These are phyloP conservation scores for Backusella australiensis DNA, from an alignment of 192 early-diverging fungal genomes.

Conservation along the genomic window DNA sequence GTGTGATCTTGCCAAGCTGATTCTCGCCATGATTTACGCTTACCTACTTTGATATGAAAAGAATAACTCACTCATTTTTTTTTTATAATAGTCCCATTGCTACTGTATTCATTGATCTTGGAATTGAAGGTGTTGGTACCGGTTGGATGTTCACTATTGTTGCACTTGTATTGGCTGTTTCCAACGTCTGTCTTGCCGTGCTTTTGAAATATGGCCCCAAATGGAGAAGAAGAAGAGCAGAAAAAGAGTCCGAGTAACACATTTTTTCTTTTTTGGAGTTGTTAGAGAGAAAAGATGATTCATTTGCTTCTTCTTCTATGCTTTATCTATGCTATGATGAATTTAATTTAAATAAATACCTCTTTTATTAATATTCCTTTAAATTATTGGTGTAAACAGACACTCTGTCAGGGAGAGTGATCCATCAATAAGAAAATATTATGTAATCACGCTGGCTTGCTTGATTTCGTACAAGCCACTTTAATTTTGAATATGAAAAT, in stretches of 20 bases:
- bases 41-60: background rate
- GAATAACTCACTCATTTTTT: background rate
- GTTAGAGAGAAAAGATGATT: too few relatives aligned
- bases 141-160: slow-evolving; percentile 11
- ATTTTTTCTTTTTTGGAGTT: too few relatives aligned
- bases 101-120: slow-evolving; percentile 20
- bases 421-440: background rate
- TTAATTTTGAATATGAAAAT: background rate
- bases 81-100: slow-evolving; percentile 2
- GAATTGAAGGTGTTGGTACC: slow-evolving; percentile 15
- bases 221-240: background rate
- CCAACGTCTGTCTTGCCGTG: background rate
- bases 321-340: too few relatives aligned
- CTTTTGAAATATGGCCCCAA: slow-evolving; percentile 10
- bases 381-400: too few relatives aligned
- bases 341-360: too few relatives aligned
- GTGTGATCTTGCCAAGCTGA: too few relatives aligned
- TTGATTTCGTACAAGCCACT: background rate
- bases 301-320: too few relatives aligned
- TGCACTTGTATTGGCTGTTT: background rate
- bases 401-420: too few relatives aligned
- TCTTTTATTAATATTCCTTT: too few relatives aligned
- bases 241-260: background rate
- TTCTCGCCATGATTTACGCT: too few relatives aligned
- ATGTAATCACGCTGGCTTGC: background rate